Evolutionary conservation across 2,329 filamentous ascomycete genomes (phyloP).

Genomic region (Monilinia aucupariae): DNA sequence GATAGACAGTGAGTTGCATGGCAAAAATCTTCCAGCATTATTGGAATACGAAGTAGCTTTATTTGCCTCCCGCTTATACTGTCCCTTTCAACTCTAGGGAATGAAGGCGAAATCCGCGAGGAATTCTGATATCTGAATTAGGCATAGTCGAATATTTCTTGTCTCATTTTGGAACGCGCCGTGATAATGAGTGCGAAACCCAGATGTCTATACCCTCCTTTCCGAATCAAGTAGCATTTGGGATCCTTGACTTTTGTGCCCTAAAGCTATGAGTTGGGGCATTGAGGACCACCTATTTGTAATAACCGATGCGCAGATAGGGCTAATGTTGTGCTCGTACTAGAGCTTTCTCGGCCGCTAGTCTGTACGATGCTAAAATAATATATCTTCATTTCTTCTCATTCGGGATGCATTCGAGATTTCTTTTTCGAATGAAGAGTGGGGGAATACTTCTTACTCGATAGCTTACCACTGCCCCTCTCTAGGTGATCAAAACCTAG

Average conservation of each 20-base stretch:
- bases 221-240: background rate
- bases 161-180: background rate
- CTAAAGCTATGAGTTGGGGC: background rate
- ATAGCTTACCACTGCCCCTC: background rate
- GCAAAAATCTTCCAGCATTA: background rate
- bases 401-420: background rate
- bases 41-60: background rate
- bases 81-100: background rate
- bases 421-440: background rate
- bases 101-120: background rate
- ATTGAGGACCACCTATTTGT: background rate
- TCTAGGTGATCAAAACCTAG: background rate
- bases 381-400: constrained; percentile 1
- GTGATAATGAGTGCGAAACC: background rate
- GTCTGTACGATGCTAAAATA: background rate
- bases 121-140: background rate
- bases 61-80: constrained; percentile 4
- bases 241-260: background rate
- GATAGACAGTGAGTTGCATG: background rate
- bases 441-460: background rate
- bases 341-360: background rate
- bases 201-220: background rate
- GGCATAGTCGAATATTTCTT: background rate
- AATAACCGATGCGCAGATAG: background rate
- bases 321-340: too few relatives aligned